Conservation (phyloP, 2,329 filamentous ascomycete genomes). For the Sporothrix schenckii region DNA sequence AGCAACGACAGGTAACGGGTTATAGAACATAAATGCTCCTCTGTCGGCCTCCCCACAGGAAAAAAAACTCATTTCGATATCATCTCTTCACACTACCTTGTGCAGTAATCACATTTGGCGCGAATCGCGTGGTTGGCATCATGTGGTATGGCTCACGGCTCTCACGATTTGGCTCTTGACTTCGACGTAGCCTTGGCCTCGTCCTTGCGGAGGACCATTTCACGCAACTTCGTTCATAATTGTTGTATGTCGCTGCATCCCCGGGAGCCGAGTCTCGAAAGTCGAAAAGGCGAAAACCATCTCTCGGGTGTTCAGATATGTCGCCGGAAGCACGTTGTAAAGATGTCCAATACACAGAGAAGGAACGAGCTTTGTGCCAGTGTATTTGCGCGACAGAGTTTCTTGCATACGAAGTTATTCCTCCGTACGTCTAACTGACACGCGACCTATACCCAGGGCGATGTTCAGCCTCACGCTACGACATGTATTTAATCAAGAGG, state of each 20-base stretch:
- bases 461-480: neutral
- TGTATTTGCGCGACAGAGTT: neutral
- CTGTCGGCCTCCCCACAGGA: neutral
- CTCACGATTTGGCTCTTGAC: neutral
- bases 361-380: neutral
- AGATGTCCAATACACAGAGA: neutral
- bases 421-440: neutral
- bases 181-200: neutral
- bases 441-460: neutral
- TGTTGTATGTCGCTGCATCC: neutral
- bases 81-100: neutral
- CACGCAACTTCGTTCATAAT: neutral
- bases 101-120: neutral
- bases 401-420: neutral
- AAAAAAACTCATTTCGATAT: slow-evolving; percentile 12
- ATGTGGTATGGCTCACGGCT: no score
- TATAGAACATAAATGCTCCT: neutral
- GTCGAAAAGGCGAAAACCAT: neutral
- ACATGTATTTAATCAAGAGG: neutral
- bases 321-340: slow-evolving; percentile 6
- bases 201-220: neutral
- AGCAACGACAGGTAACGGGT: neutral
- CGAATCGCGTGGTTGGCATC: neutral
- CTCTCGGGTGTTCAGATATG: neutral
- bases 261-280: neutral